A percentile compares a stretch with the other conserved stretches of the same genome.
Conservation (phyloP, 805 yeast species). For the Cyberlindnera galapagoensis region DNA sequence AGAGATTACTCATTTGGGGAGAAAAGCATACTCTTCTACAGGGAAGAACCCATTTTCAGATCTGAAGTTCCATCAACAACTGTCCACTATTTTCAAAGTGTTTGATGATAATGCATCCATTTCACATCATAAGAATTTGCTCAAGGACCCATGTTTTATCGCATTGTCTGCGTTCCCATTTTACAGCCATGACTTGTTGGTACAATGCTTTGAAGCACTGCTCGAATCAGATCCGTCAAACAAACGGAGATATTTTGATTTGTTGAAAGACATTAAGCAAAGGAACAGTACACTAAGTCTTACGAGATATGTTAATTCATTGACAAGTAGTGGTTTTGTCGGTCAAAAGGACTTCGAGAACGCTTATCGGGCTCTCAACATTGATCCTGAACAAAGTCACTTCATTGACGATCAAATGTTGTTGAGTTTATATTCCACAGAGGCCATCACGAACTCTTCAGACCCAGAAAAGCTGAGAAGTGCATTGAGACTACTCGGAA, state of each 20-base stretch:
- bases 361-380: slow-evolving; percentile 31
- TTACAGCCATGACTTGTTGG: slow-evolving; percentile 43
- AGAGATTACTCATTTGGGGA: slow-evolving; percentile 45
- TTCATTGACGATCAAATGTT: slow-evolving; percentile 24
- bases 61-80: slow-evolving; percentile 22
- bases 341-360: slow-evolving; percentile 41
- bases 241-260: slow-evolving; percentile 50
- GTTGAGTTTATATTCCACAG: slow-evolving; percentile 28
- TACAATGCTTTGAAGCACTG: slow-evolving; percentile 39
- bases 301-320: slow-evolving; percentile 36
- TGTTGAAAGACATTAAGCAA: slow-evolving; percentile 45
- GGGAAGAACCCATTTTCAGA: slow-evolving; percentile 24
- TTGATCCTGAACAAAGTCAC: slow-evolving; percentile 24
- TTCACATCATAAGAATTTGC: slow-evolving; percentile 18
- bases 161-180: slow-evolving; percentile 41
- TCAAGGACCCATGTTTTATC: slow-evolving; percentile 31
- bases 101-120: slow-evolving; percentile 27
- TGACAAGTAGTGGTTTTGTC: slow-evolving; percentile 44
- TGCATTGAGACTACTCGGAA: slow-evolving; percentile 34
- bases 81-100: slow-evolving; percentile 24
- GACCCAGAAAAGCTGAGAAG: slow-evolving; percentile 29
- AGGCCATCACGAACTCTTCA: slow-evolving; percentile 15
- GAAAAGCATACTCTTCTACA: slow-evolving; percentile 24
- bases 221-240: slow-evolving; percentile 36
- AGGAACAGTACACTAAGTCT: slow-evolving; percentile 40